These are phyloP conservation scores for Aspergillus neotritici DNA, from an alignment of 2,329 filamentous ascomycete genomes.

Conservation along the genomic window DNA sequence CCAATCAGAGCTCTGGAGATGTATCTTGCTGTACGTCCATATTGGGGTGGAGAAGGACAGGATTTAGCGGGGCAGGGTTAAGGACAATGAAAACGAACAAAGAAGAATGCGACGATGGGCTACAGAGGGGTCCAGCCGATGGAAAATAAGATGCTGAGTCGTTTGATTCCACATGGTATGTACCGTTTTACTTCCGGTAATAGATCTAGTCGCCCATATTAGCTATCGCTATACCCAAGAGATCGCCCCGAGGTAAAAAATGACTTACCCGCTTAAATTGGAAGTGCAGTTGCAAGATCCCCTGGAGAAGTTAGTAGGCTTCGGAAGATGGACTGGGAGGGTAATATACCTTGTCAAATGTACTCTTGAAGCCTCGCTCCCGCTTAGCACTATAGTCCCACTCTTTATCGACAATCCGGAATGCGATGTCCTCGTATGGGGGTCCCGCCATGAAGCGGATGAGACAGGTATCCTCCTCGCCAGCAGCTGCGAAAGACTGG, in stretches of 20 bases:
- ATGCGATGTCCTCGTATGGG: constrained; percentile 94
- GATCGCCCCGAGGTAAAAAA: background rate
- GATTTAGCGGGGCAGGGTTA: too few relatives aligned
- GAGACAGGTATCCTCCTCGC: constrained; percentile 93
- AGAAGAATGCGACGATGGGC: background rate
- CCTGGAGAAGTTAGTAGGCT: constrained; percentile 47
- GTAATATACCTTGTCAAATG: constrained; percentile 81
- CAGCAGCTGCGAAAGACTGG: constrained; percentile 86
- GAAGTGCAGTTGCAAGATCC: constrained; percentile 93
- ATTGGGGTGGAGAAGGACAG: background rate
- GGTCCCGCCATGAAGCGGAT: constrained; percentile 93
- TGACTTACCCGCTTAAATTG: constrained; percentile 87
- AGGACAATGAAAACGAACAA: too few relatives aligned
- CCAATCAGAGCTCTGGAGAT: constrained; percentile 19
- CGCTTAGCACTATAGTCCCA: constrained; percentile 98
- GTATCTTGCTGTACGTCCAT: background rate
- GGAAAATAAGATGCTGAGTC: too few relatives aligned
- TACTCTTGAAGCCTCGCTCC: constrained; percentile 91
- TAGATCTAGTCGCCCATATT: constrained; percentile 34
- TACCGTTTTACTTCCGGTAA: constrained; percentile 41
- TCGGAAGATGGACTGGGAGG: background rate
- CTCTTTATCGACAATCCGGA: constrained; percentile 94
- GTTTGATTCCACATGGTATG: constrained; percentile 3
- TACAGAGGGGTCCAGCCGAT: constrained; percentile 3
- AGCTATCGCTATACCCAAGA: constrained; percentile 2